Evolutionary conservation across 73 alveolate genomes (phyloP).

Genomic region (Paramecium sexaurelia): DNA sequence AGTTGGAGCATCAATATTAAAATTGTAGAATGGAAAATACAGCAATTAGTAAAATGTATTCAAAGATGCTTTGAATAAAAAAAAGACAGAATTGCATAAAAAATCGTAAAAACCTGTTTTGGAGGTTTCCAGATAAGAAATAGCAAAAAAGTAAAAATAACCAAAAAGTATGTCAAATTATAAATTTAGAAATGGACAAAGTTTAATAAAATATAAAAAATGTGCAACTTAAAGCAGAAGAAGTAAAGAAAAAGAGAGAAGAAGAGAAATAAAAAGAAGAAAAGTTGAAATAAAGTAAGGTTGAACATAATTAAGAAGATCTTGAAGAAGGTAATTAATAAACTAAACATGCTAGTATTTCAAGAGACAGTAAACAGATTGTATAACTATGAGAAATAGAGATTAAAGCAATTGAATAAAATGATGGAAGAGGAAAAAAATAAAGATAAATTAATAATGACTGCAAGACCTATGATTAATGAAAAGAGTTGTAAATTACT

Average conservation of each 20-base stretch:
- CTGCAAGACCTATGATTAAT: constrained; percentile 2
- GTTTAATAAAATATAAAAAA: neutral
- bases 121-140: neutral
- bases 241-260: neutral
- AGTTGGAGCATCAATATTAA: constrained; percentile 35
- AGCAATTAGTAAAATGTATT: neutral
- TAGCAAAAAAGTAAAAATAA: neutral
- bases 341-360: neutral
- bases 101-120: neutral
- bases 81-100: neutral
- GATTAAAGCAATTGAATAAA: neutral
- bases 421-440: neutral
- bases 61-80: constrained; percentile 21
- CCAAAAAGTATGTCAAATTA: neutral
- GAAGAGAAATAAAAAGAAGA: neutral
- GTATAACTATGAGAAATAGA: neutral
- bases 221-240: neutral
- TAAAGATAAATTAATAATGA: neutral
- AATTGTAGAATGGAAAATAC: constrained; percentile 25
- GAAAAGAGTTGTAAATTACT: neutral
- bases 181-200: neutral
- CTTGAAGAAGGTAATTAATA: neutral
- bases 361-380: constrained; percentile 8
- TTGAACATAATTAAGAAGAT: neutral
- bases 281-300: neutral